Evolutionary conservation across 2,329 filamentous ascomycete species (phyloP).

Genomic region (Trichoderma sp.): DNA sequence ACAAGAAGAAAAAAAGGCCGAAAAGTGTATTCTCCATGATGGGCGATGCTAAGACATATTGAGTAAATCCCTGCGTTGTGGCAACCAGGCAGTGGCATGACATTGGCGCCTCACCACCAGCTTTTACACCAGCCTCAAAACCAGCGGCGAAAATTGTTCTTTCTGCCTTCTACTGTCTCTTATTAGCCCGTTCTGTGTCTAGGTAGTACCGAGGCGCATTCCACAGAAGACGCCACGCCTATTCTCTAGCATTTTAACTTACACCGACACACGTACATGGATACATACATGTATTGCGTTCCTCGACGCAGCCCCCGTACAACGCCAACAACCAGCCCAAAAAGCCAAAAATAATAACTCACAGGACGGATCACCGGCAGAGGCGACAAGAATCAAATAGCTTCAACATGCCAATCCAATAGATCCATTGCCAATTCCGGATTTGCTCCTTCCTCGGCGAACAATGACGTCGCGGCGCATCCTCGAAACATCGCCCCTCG

Average conservation of each 20-base stretch:
- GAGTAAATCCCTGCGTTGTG: neutral
- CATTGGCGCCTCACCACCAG: neutral
- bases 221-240: neutral
- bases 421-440: neutral
- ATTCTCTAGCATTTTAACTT: too few species aligned
- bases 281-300: neutral
- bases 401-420: neutral
- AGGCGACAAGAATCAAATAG: neutral
- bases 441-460: neutral
- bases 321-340: neutral
- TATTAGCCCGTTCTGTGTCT: neutral
- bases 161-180: neutral
- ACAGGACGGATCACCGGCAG: neutral
- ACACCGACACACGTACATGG: too few species aligned
- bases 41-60: neutral
- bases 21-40: neutral
- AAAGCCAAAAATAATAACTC: neutral
- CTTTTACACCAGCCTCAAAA: neutral
- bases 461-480: conserved; percentile 1
- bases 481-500: neutral
- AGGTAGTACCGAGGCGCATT: neutral
- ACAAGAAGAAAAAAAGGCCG: neutral
- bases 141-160: neutral
- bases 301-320: neutral
- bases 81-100: neutral